phyloP scores from a whole-genome alignment of 208 protist genomes.

The Trypanosoma boissoni region DNA sequence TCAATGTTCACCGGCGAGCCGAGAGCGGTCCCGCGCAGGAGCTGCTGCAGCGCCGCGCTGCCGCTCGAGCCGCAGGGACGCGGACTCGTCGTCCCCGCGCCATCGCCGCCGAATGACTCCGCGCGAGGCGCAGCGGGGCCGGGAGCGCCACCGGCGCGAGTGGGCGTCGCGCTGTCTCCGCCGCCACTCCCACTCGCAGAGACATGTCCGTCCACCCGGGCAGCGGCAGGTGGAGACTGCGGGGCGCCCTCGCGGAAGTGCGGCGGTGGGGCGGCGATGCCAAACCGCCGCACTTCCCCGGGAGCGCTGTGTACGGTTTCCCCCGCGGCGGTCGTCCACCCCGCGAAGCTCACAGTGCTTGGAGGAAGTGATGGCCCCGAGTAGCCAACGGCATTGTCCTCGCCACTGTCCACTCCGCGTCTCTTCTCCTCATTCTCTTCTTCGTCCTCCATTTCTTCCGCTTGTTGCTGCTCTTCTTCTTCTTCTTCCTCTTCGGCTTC shows the following conservation, averaged over 20 bases:
- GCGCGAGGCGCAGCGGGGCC: too few relatives aligned
- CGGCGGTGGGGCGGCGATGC: neutral
- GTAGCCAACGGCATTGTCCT: neutral
- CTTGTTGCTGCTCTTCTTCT: neutral
- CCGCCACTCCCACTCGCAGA: too few relatives aligned
- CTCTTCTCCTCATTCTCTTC: neutral
- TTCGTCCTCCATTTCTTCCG: constrained; percentile 3
- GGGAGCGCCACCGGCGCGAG: too few relatives aligned
- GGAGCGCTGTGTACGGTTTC: constrained; percentile 12
- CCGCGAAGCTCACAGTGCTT: constrained; percentile 19
- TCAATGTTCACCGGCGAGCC: constrained; percentile 33
- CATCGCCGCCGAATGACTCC: too few relatives aligned
- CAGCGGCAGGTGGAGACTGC: too few relatives aligned
- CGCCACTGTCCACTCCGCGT: neutral
- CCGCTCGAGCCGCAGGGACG: too few relatives aligned
- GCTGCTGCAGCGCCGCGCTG: constrained; percentile 12
- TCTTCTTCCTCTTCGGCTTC: constrained; percentile 1
- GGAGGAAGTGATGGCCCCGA: constrained; percentile 15
- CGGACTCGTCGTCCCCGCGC: too few relatives aligned
- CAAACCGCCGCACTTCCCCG: neutral
- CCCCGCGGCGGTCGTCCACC: constrained; percentile 11
- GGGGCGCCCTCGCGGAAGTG: too few relatives aligned
- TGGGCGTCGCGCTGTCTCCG: too few relatives aligned
- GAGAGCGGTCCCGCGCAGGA: constrained; percentile 28
- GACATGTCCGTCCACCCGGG: too few relatives aligned